phyloP scores from a whole-genome alignment of 768 basidiomycete species.

The Leucosporidium creatinivorum region DNA sequence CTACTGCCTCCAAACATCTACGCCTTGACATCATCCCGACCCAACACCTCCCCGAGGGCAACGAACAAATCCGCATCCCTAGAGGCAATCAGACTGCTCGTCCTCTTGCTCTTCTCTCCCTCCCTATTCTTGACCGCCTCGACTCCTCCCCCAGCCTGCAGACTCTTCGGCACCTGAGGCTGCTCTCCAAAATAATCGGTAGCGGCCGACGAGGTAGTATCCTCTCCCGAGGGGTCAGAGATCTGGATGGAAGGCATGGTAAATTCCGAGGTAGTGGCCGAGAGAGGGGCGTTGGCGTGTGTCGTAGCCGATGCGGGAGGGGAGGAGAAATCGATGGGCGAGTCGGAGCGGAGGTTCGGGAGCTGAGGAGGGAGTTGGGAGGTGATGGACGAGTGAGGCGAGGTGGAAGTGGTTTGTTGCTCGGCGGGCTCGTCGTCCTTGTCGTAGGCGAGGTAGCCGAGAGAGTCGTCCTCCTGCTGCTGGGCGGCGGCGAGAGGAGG shows the following conservation, averaged over 20 bases:
- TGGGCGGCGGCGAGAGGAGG: background rate
- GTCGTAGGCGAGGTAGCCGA: too few species aligned
- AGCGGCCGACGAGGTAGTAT: background rate
- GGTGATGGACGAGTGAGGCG: too few species aligned
- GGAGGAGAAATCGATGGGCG: background rate
- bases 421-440: too few species aligned
- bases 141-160: background rate
- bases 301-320: background rate
- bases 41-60: constrained; percentile 24
- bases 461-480: too few species aligned
- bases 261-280: constrained; percentile 1
- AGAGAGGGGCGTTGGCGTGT: background rate
- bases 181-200: background rate
- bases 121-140: too few species aligned
- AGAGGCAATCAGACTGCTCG: constrained; percentile 22
- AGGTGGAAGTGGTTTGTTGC: too few species aligned
- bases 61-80: constrained; percentile 30
- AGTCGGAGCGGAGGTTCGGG: constrained; percentile 1
- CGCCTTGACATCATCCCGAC: too few species aligned
- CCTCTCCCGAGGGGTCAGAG: background rate
- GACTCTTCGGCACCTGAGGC: background rate
- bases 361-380: background rate
- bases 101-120: constrained; percentile 5
- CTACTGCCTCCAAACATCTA: too few species aligned
- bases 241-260: constrained; percentile 1